Evolutionary conservation across 257 asterid species (phyloP).

Genomic region (Nicotiana benthamiana): DNA sequence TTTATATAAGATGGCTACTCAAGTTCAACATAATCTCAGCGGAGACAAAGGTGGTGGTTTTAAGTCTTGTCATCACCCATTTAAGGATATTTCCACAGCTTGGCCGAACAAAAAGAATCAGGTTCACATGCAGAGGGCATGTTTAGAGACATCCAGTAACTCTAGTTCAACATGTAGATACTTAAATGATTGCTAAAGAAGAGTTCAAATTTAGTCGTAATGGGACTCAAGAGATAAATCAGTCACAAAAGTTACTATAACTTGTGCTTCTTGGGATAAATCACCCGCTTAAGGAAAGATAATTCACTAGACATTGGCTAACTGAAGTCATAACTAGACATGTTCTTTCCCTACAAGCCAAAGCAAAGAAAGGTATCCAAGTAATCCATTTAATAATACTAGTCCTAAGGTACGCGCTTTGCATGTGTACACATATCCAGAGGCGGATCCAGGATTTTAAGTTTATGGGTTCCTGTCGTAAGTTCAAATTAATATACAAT

Average conservation of each 20-base stretch:
- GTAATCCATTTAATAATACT: not conserved
- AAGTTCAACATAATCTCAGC: too few relatives aligned
- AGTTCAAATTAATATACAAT: too few relatives aligned
- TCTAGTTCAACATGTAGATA: not conserved
- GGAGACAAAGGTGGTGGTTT: too few relatives aligned
- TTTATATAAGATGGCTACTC: too few relatives aligned
- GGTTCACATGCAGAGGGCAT: too few relatives aligned
- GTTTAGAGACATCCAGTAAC: not conserved
- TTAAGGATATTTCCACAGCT: too few relatives aligned
- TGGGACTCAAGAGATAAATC: not conserved
- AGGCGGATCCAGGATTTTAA: too few relatives aligned
- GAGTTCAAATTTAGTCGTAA: not conserved
- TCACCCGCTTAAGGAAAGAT: not conserved
- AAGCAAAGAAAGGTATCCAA: not conserved
- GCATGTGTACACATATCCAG: too few relatives aligned
- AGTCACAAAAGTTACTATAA: not conserved
- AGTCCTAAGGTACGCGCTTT: too few relatives aligned
- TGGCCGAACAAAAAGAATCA: too few relatives aligned
- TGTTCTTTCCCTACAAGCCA: not conserved
- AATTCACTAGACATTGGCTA: not conserved
- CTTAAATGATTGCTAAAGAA: not conserved
- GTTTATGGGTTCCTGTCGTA: too few relatives aligned
- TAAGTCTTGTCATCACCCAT: too few relatives aligned
- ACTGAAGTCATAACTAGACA: not conserved
- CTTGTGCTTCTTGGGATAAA: not conserved